Conservation (phyloP, 805 yeast species). For the Grigorovia transvaalensis region DNA sequence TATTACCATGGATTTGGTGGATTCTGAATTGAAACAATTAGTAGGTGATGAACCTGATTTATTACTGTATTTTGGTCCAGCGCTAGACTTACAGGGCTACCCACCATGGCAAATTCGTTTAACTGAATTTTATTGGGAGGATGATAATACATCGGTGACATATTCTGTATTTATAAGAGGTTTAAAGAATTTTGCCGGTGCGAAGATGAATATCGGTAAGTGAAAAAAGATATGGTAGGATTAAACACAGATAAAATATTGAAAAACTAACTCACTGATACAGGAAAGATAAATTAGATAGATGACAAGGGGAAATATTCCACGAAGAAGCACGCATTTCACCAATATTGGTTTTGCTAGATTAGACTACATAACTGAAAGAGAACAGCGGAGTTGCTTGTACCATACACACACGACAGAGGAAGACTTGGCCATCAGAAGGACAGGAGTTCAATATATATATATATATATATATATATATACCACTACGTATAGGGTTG, state of each 20-base stretch:
- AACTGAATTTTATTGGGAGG: constrained; percentile 84
- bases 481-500: no score
- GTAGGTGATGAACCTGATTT: constrained; percentile 93
- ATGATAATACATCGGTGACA: constrained; percentile 68
- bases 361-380: not conserved
- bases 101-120: constrained; percentile 97
- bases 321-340: not conserved
- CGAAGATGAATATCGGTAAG: constrained; percentile 85
- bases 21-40: constrained; percentile 58
- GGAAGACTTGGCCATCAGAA: no score
- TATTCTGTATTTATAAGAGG: constrained; percentile 80
- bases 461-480: no score
- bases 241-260: not conserved
- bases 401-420: no score
- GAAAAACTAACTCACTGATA: no score
- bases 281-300: not conserved
- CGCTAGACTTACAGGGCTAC: constrained; percentile 79
- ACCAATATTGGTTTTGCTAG: not conserved
- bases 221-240: constrained; percentile 16
- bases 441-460: no score
- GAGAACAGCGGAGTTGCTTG: no score
- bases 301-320: not conserved
- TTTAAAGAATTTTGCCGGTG: constrained; percentile 59
- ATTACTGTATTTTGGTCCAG: constrained; percentile 75
- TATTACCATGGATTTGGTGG: constrained; percentile 64